Evolutionary conservation across 2,329 filamentous ascomycete genomes (phyloP), one percentile per base, ranked within the genome.

Genomic region (Penicillium concentricum): DNA sequence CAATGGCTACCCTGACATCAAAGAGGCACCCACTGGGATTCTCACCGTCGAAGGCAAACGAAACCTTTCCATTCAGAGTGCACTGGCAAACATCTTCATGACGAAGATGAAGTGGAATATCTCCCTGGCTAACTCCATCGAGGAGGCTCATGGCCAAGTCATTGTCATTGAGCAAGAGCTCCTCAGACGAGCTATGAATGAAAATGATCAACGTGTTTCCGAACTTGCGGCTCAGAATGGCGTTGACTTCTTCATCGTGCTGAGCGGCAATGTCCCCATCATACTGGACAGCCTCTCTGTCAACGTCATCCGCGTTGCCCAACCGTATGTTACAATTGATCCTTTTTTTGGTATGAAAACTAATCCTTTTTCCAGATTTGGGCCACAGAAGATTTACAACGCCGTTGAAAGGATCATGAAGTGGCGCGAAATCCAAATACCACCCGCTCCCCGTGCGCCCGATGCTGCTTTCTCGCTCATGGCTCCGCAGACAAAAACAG

Each of bases 41-140:
- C 37, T 70, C n/a, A 66, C 59, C 6, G 53, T 60, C 0, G 65
- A 72, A 15, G 61, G 61, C 1, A 73, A 70, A 50, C 68, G 69
- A 7, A 72, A 68, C 38, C 47, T 71, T 7, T 63, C 67, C 1
- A 64, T 72, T 7, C 65, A 67, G 22, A 64, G 64, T 8, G 61
- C 67, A 1, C 38, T 73, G 5, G 65, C 65, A 8, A 66, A 69
- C 38, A 57, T 67, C 0, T 56, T 72, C 24, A 59, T 69, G 46
- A 61, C 60, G 13, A 58, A 65, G 20, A 53, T 63, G 8, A 62
- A 63, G 0, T 72, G 70, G 69, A 61, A 50, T 32, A 58, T 72
- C 0, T 69, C 63, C 1, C 63, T 69, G 24, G 68, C 62, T 1
- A 65, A 68, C 16, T 52, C 62, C 0, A 39, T 71, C 2, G 54